Percentiles rank a stretch among this genome's conserved stretches.
Conservation (phyloP, 805 yeast species). For the Saccharomyces jurei region DNA sequence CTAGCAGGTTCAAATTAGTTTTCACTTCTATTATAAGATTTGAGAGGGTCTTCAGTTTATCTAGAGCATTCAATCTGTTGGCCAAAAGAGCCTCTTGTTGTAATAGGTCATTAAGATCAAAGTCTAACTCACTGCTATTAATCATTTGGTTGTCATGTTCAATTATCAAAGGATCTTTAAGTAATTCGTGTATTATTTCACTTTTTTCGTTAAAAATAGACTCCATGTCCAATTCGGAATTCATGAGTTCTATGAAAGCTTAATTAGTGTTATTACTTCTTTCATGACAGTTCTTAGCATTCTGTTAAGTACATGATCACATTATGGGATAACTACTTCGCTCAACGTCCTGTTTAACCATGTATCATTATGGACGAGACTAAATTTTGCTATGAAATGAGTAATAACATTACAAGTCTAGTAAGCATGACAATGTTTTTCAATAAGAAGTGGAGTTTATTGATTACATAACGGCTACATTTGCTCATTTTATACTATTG, state of each 20-base stretch:
- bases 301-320: not conserved
- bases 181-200: not conserved
- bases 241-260: not conserved
- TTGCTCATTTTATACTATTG: not conserved
- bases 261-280: not conserved
- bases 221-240: not conserved
- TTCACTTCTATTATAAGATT: conserved; percentile 23
- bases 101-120: conserved; percentile 3
- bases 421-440: not conserved
- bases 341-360: not conserved
- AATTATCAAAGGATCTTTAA: conserved; percentile 2
- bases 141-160: not conserved
- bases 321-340: not conserved
- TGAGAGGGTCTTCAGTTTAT: conserved; percentile 13
- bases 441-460: not conserved
- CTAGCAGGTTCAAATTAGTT: conserved; percentile 21
- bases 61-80: conserved; percentile 15
- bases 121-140: not conserved
- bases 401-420: not conserved
- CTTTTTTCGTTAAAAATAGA: not conserved
- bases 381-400: not conserved
- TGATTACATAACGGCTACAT: not conserved
- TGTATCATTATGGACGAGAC: not conserved
- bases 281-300: not conserved
- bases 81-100: conserved; percentile 15